These are phyloP conservation scores for Nitzschia inconspicua DNA, from an alignment of 108 stramenopile genomes.

Conservation along the genomic window DNA sequence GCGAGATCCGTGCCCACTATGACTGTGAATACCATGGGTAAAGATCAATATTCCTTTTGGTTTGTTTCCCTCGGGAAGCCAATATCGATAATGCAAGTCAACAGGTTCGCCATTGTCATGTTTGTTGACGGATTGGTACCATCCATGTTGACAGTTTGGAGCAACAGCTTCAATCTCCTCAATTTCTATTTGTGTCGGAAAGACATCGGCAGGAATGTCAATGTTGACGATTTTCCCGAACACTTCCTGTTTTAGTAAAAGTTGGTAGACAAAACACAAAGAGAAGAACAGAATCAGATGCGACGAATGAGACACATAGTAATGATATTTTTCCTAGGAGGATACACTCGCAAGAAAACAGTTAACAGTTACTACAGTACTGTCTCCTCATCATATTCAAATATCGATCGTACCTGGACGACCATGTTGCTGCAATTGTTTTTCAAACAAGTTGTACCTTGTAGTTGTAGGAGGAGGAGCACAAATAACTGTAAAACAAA, in stretches of 20 bases:
- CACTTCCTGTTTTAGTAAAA: slow-evolving; percentile 2
- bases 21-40: slow-evolving; percentile 25
- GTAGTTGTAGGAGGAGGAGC: too few relatives aligned
- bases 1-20: neutral
- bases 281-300: neutral
- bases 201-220: slow-evolving; percentile 17
- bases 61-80: slow-evolving; percentile 17
- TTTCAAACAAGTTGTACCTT: too few relatives aligned
- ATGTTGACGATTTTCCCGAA: slow-evolving; percentile 3
- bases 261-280: neutral
- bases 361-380: too few relatives aligned
- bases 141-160: slow-evolving; percentile 37
- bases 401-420: too few relatives aligned
- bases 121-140: slow-evolving; percentile 24
- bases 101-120: neutral
- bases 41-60: slow-evolving; percentile 39
- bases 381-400: too few relatives aligned
- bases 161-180: slow-evolving; percentile 24
- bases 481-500: too few relatives aligned
- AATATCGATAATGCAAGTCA: slow-evolving; percentile 42
- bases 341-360: too few relatives aligned
- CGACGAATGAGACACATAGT: too few relatives aligned
- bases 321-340: too few relatives aligned
- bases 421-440: too few relatives aligned
- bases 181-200: slow-evolving; percentile 31